Base-by-base conservation (phyloP, 306 rosid genomes). In the Gastrolobium bilobum region DNA sequence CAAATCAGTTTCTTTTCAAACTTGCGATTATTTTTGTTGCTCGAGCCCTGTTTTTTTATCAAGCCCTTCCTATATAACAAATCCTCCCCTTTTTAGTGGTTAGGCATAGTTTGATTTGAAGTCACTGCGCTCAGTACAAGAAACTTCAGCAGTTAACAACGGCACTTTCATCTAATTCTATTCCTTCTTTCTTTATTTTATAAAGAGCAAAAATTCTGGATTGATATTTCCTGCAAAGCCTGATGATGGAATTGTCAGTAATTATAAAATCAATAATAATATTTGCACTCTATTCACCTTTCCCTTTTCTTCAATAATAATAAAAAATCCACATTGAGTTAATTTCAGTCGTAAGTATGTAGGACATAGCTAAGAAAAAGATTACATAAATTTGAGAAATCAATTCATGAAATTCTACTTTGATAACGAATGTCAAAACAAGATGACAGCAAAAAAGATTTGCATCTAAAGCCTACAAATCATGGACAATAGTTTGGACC, bases 391-490 rank as follows among this genome's bases (percentile, higher is more conserved):
- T 44, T 65, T 15, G 40, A 64, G 35, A 64, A 39, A 40, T 42
- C 8, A 20, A 62, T 35, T 62, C 44, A 40, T 20, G 26, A 53
- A 80, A 80, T 29, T 67, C 30, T 56, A 56, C 15, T 79, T 40
- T 26, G 48, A 62, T 68, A 71, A 68, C 10, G 59, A 74, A 60
- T 68, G 81, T 66, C 40, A 79, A 78, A 50, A 61, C 37, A 65
- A 57, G 26, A 40, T 63, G 66, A 69, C 35, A 73, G 40, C 61
- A 48, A 35, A 75, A 75, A 56, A 37, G 48, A 81, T 68, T 89
- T 52, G 78, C 70, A 20, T 13, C 82, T 72, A 72, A 81, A 80
- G 64, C 84, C 84, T 76, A 78, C 78, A 85, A 81, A 82, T 75
- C 66, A 78, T 78, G 75, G 74, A 75, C 66, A 68, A 75, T 67